These are phyloP conservation scores for Paecilomyces sp. DNA, from an alignment of 2,329 filamentous ascomycete species.

Conservation along the genomic window DNA sequence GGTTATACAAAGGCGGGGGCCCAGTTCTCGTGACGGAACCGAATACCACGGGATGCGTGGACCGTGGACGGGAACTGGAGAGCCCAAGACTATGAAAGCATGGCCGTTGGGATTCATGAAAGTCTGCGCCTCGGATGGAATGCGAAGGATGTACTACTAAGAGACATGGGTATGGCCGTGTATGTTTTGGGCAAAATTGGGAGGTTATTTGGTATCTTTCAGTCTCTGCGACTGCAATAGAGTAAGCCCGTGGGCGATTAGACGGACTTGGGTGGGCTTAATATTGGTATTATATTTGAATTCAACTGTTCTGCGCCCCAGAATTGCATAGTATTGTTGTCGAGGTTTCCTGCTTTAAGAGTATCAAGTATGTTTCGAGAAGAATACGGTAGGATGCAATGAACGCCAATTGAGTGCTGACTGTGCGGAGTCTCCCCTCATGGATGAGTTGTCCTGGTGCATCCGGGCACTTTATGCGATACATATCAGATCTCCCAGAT, in stretches of 20 bases:
- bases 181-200: background rate
- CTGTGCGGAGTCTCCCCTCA: too few species aligned
- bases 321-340: background rate
- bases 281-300: background rate
- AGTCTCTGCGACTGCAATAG: background rate
- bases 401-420: too few species aligned
- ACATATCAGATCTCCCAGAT: background rate
- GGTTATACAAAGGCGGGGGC: background rate
- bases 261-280: background rate
- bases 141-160: background rate
- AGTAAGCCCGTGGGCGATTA: background rate
- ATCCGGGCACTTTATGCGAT: background rate
- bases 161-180: background rate
- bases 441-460: too few species aligned
- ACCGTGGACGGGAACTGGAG: background rate
- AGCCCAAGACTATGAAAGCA: background rate
- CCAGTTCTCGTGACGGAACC: background rate
- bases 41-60: background rate
- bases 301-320: background rate
- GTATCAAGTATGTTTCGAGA: background rate
- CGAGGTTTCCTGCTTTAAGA: background rate
- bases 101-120: background rate
- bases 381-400: too few species aligned
- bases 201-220: background rate
- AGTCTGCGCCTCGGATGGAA: background rate